A percentile compares a stretch with the other conserved stretches of the same genome.
Evolutionary conservation across 2,329 filamentous ascomycete genomes (phyloP).

Genomic region (Diaporthe humulicola): DNA sequence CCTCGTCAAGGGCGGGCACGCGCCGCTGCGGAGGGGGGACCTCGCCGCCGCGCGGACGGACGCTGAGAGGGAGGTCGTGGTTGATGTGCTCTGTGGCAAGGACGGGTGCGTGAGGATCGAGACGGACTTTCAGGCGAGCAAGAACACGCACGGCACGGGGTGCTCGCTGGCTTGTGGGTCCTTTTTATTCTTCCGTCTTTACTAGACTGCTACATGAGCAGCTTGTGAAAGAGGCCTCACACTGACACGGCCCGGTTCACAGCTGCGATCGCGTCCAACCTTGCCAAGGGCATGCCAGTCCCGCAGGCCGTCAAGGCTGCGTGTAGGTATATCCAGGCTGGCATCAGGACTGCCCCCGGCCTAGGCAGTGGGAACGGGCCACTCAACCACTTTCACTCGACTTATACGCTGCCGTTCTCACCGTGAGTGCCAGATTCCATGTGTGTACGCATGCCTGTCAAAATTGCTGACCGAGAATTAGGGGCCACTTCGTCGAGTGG

Average conservation of each 20-base stretch:
- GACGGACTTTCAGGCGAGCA: constrained; percentile 78
- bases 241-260: not conserved
- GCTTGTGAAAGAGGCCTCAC: not conserved
- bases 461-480: constrained; percentile 46
- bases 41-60: constrained; percentile 69
- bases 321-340: constrained; percentile 79
- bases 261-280: constrained; percentile 82
- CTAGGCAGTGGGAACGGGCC: constrained; percentile 79
- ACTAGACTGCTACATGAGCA: not conserved
- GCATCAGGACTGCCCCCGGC: constrained; percentile 73
- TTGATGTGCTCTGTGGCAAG: constrained; percentile 81
- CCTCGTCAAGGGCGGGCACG: constrained; percentile 90
- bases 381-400: constrained; percentile 84
- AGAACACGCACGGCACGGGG: constrained; percentile 93
- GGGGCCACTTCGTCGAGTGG: constrained; percentile 87
- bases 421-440: constrained; percentile 59
- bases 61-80: constrained; percentile 74
- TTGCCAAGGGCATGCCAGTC: constrained; percentile 71
- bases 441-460: not conserved
- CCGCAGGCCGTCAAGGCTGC: constrained; percentile 74
- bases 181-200: not conserved
- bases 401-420: constrained; percentile 75
- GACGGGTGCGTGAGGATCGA: constrained; percentile 73
- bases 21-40: constrained; percentile 78
- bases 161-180: constrained; percentile 89